phyloP scores from a whole-genome alignment of 2,329 filamentous ascomycete genomes.

The Phaeosphaeria sp. region DNA sequence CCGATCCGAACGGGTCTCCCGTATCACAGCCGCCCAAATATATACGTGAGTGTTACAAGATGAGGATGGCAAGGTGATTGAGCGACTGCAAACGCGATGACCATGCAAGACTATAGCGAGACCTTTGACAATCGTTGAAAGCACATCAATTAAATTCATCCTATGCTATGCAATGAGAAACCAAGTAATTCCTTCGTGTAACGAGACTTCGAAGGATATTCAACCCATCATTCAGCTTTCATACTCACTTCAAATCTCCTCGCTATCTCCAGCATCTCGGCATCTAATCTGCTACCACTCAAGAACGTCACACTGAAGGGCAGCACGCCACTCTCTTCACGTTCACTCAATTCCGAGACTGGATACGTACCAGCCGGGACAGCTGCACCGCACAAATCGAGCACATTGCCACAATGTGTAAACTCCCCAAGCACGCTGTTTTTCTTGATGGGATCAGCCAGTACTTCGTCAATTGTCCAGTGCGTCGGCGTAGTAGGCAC shows the following conservation, averaged over 20 bases:
- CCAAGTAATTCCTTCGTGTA: not conserved
- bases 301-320: constrained; percentile 53
- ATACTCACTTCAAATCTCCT: constrained; percentile 28
- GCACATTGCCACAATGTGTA: constrained; percentile 67
- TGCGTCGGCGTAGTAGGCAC: constrained; percentile 60
- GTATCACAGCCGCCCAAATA: not conserved
- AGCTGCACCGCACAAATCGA: constrained; percentile 56
- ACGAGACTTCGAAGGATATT: not conserved
- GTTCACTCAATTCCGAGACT: constrained; percentile 32
- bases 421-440: constrained; percentile 59
- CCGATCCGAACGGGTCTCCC: constrained; percentile 1
- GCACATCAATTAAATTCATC: too few relatives aligned
- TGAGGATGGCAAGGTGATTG: not conserved
- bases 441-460: constrained; percentile 58
- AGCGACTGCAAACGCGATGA: not conserved
- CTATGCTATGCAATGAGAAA: not conserved
- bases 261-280: constrained; percentile 50
- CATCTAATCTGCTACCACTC: constrained; percentile 47
- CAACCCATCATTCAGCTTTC: not conserved
- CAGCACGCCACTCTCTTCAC: constrained; percentile 31
- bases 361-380: constrained; percentile 58
- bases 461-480: constrained; percentile 61
- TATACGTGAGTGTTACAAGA: not conserved
- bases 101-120: too few relatives aligned
- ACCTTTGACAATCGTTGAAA: too few relatives aligned